Evolutionary conservation across 768 basidiomycete genomes (phyloP), one percentile per base, ranked within the genome.

Genomic region (Suillus decipiens): DNA sequence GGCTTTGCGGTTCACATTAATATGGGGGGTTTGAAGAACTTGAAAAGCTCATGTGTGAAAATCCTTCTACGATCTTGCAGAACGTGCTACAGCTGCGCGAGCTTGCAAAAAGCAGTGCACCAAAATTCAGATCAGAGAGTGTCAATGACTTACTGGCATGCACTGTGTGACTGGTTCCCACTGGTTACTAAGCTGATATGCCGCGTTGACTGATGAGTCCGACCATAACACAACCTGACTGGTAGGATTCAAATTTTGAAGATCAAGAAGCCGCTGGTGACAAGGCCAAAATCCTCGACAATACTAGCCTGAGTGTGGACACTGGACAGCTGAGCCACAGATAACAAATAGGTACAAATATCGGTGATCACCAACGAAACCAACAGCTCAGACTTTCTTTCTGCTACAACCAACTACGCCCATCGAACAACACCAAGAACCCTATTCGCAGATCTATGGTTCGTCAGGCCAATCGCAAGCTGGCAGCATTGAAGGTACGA

Each of bases 401-500:
- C 33, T 12, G 7, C 50, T n/a, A 36, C 60, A 8, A 50, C 15
- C 33, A 56, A 63, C 41, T 42, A 59, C 17, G 34, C 54, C 61
- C 41, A 15, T 68, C 62, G 53, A 31, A 62, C 41, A 60, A 19
- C 59, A 62, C 57, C 61, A 42, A 60, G 31, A 60, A 34, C 28
- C 57, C 8, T 33, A 62, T 22, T 24, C 15, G 19, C 36, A 42
- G 31, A 39, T 34, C 51, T 14, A 74, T 67, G 73, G 33, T 64
- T 60, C 75, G 72, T 62, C 64, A 67, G 15, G 62, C 67, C 10
- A 63, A 62, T 31, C 62, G 64, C 41, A 72, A 50, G 64, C 62
- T 73, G 58, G 67, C 72, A 31, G 59, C 55, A 67, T 74, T 70
- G 70, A 69, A 72, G 68, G 65, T 64, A 62, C 72, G 70, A 65